Percentiles rank a stretch among this genome's conserved stretches.
These are phyloP conservation scores for Aspergillus ochraceus DNA, from an alignment of 2,329 filamentous ascomycete genomes.

Conservation along the genomic window DNA sequence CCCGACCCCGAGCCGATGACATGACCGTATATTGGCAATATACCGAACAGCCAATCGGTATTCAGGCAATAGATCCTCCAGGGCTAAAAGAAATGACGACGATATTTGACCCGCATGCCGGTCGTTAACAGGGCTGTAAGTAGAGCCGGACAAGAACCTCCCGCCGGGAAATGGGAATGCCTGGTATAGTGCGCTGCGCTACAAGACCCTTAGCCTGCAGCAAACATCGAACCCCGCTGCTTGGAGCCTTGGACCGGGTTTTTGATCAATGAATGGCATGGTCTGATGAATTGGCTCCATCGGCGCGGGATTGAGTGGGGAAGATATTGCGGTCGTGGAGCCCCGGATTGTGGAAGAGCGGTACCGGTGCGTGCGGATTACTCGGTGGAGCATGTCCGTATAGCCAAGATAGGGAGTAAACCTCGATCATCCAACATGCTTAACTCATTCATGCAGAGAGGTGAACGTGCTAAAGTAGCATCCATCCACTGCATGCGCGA, in stretches of 20 bases:
- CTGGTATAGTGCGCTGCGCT: not conserved
- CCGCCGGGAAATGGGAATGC: not conserved
- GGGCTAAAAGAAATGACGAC: not conserved
- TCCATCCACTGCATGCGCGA: too few species aligned
- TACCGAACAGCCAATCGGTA: not conserved
- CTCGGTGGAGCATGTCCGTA: too few species aligned
- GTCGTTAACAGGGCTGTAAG: not conserved
- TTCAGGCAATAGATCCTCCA: not conserved
- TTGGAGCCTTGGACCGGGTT: not conserved
- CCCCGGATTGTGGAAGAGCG: not conserved
- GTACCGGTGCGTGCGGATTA: not conserved
- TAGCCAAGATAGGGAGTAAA: too few species aligned
- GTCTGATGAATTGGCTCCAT: not conserved
- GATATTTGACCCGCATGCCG: not conserved
- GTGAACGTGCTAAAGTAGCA: too few species aligned
- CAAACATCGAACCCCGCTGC: not conserved
- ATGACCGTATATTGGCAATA: not conserved
- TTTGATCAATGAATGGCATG: not conserved
- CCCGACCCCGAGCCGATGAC: not conserved
- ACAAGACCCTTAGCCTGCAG: not conserved
- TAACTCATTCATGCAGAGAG: too few species aligned
- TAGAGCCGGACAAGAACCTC: not conserved
- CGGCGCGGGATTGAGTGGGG: not conserved
- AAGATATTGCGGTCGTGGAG: not conserved
- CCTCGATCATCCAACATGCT: too few species aligned